phyloP scores from a whole-genome alignment of 2,329 filamentous ascomycete genomes.

The Eutypa lata region DNA sequence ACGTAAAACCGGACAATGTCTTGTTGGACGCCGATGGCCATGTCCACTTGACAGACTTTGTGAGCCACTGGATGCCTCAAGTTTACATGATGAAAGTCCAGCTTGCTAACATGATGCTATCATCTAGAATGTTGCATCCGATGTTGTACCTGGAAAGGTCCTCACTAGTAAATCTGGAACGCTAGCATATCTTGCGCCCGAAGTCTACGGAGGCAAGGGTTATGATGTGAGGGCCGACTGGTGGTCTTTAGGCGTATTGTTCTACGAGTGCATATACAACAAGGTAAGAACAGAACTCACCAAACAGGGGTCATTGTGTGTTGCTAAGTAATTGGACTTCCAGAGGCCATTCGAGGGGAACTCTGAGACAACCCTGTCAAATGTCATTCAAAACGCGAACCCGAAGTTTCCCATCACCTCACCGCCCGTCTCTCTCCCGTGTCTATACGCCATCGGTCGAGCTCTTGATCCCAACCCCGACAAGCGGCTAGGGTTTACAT shows the following conservation, averaged over 20 bases:
- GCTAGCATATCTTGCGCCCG: slow-evolving; percentile 89
- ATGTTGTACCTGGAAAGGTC: slow-evolving; percentile 77
- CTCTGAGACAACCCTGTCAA: slow-evolving; percentile 75
- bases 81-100: slow-evolving; percentile 31
- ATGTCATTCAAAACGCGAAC: slow-evolving; percentile 75
- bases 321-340: slow-evolving; percentile 25
- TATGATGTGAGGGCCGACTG: slow-evolving; percentile 92
- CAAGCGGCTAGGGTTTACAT: slow-evolving; percentile 81
- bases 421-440: slow-evolving; percentile 83
- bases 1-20: slow-evolving; percentile 91
- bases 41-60: slow-evolving; percentile 96
- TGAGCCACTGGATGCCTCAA: slow-evolving; percentile 43
- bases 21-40: slow-evolving; percentile 85
- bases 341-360: slow-evolving; percentile 91
- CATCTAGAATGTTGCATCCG: slow-evolving; percentile 95
- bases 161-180: slow-evolving; percentile 96
- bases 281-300: slow-evolving; percentile 58
- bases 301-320: neutral
- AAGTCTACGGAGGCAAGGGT: slow-evolving; percentile 87
- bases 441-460: slow-evolving; percentile 82
- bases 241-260: slow-evolving; percentile 98
- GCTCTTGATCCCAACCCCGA: slow-evolving; percentile 77
- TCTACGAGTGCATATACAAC: slow-evolving; percentile 99
- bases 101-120: slow-evolving; percentile 5
- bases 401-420: slow-evolving; percentile 91